phyloP scores from a whole-genome alignment of 2,329 filamentous ascomycete species.

The Ascomycota sp. region DNA sequence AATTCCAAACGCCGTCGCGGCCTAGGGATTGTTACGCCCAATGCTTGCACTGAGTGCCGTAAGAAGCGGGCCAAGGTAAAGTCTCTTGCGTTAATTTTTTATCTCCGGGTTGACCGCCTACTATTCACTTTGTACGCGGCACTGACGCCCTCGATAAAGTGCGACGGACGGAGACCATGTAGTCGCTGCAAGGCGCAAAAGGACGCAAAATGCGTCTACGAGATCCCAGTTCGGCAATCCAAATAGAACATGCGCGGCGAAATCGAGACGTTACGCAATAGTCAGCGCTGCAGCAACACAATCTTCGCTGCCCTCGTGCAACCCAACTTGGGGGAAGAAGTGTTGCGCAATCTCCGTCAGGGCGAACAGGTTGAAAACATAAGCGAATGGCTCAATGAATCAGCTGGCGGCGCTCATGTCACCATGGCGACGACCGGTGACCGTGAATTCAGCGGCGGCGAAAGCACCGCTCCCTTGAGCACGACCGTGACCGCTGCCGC shows the following conservation, averaged over 20 bases:
- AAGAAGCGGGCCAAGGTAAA: conserved; percentile 42
- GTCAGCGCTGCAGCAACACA: conserved; percentile 32
- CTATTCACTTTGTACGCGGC: not conserved
- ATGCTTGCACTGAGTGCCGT: conserved; percentile 39
- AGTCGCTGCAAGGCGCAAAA: conserved; percentile 33
- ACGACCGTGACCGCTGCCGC: no score
- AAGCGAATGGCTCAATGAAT: conserved; percentile 28
- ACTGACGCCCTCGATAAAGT: conserved; percentile 16
- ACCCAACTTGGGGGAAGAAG: conserved; percentile 30
- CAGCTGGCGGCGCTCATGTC: conserved; percentile 11
- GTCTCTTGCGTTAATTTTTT: no score
- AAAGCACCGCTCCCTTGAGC: no score
- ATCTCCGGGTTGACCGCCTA: no score
- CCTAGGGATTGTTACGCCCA: conserved; percentile 34
- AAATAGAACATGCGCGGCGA: conserved; percentile 40
- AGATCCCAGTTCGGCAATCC: conserved; percentile 40
- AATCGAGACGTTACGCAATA: conserved; percentile 33
- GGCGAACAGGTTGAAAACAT: conserved; percentile 35
- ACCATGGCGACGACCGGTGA: conserved; percentile 7
- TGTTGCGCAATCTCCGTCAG: conserved; percentile 28
- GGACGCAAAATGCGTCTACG: conserved; percentile 37
- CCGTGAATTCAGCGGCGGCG: conserved; percentile 1
- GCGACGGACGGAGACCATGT: conserved; percentile 37
- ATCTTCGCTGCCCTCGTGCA: conserved; percentile 33
- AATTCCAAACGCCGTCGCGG: conserved; percentile 31